phyloP scores from a whole-genome alignment of 1,284 basidiomycete species.

The Exobasidium rhododendri region DNA sequence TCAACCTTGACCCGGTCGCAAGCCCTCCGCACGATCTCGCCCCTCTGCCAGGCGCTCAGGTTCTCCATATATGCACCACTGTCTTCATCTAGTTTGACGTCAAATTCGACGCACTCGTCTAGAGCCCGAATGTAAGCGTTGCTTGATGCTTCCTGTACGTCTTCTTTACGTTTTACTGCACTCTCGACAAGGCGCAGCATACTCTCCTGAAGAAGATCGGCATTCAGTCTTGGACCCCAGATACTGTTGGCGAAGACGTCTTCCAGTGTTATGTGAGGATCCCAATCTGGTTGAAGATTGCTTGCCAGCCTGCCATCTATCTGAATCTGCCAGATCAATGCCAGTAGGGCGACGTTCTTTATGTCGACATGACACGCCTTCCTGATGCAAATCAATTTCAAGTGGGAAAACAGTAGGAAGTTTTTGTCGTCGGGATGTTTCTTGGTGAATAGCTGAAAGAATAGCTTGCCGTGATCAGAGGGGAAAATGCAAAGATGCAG shows the following conservation, averaged over 20 bases:
- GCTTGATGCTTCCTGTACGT: not conserved
- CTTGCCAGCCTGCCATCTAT: not conserved
- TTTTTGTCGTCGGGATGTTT: constrained; percentile 2
- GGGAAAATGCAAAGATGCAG: constrained; percentile 38
- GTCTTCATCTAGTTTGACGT: not conserved
- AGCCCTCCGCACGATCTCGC: not conserved
- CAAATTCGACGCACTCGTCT: constrained; percentile 5
- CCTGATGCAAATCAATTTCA: not conserved
- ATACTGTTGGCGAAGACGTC: constrained; percentile 2
- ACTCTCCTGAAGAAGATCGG: not conserved
- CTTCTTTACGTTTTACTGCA: not conserved
- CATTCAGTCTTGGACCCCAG: not conserved
- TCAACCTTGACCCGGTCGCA: not conserved
- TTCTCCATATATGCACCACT: not conserved
- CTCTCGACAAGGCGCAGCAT: not conserved
- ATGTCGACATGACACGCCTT: not conserved
- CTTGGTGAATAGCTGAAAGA: constrained; percentile 3
- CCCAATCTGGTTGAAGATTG: not conserved
- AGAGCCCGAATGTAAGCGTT: constrained; percentile 11
- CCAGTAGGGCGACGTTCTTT: not conserved
- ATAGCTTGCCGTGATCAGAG: not conserved
- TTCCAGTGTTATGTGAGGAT: not conserved
- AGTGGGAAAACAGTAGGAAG: constrained; percentile 1
- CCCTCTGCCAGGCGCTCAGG: not conserved
- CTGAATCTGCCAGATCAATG: not conserved